Evolutionary conservation across 305 asterid species (phyloP).

Genomic region (Petunia hybrid): DNA sequence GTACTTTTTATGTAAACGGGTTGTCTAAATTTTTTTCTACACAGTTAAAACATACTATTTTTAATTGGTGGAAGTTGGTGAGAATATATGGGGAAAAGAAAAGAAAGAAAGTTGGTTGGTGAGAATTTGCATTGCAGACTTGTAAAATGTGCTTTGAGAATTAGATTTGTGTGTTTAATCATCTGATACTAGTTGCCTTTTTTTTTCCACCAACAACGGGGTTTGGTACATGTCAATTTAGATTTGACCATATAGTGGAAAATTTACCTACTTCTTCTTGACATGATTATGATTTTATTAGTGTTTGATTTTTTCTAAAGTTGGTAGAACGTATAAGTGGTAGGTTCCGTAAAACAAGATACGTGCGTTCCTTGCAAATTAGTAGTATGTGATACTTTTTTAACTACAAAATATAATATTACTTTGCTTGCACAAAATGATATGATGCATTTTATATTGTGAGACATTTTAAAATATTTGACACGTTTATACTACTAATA

Average conservation of each 20-base stretch:
- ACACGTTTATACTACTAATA: too few relatives aligned
- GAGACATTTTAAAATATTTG: too few relatives aligned
- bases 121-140: not conserved
- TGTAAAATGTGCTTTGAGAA: not conserved
- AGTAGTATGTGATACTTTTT: too few relatives aligned
- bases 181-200: not conserved
- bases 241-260: not conserved
- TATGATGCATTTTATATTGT: too few relatives aligned
- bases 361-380: too few relatives aligned
- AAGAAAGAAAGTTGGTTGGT: not conserved
- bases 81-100: not conserved
- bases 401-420: too few relatives aligned
- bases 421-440: too few relatives aligned
- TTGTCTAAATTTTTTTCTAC: too few relatives aligned
- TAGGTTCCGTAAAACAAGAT: not conserved
- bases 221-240: conserved; percentile 26
- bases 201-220: not conserved
- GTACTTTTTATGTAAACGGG: too few relatives aligned
- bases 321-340: conserved; percentile 6
- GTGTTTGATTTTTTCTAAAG: not conserved
- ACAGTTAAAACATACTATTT: too few relatives aligned
- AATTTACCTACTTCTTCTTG: conserved; percentile 1
- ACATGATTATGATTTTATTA: not conserved
- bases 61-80: conserved; percentile 15
- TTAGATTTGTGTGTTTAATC: not conserved